These are phyloP conservation scores for Aspergillus olivimuriae DNA, from an alignment of 495 filamentous ascomycete species.

Conservation along the genomic window DNA sequence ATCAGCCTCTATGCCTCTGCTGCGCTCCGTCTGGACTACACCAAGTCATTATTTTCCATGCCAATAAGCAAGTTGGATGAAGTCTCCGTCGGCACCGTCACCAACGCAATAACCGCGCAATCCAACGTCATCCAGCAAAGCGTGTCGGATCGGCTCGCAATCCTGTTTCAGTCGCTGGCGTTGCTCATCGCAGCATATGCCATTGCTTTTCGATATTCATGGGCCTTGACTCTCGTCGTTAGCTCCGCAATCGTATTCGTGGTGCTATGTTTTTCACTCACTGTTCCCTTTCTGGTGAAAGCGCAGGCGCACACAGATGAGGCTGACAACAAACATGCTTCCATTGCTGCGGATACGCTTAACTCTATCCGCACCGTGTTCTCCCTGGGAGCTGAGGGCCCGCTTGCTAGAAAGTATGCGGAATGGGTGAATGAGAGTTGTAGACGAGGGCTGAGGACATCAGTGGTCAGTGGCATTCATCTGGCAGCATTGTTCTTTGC, in stretches of 20 bases:
- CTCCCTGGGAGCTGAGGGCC: slow-evolving; percentile 42
- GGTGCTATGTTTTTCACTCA: slow-evolving; percentile 19
- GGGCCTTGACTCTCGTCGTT: slow-evolving; percentile 42
- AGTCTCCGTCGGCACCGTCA: slow-evolving; percentile 29
- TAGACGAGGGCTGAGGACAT: slow-evolving; percentile 38
- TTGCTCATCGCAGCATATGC: slow-evolving; percentile 45
- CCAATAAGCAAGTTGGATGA: slow-evolving; percentile 27
- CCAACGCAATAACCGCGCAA: slow-evolving; percentile 55
- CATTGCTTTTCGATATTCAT: slow-evolving; percentile 46
- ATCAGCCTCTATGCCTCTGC: slow-evolving; percentile 35
- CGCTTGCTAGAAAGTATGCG: slow-evolving; percentile 30
- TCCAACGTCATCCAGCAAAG: slow-evolving; percentile 61
- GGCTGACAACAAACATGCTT: slow-evolving; percentile 27
- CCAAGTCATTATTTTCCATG: slow-evolving; percentile 24
- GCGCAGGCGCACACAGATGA: slow-evolving; percentile 19
- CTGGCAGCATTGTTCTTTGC: slow-evolving; percentile 29
- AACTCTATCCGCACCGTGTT: slow-evolving; percentile 47
- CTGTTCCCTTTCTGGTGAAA: slow-evolving; percentile 39
- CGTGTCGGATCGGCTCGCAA: slow-evolving; percentile 53
- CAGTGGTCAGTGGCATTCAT: slow-evolving; percentile 21
- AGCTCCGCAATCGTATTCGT: slow-evolving; percentile 36
- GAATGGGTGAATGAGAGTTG: slow-evolving; percentile 53
- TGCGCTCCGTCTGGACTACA: slow-evolving; percentile 26
- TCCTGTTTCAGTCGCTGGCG: slow-evolving; percentile 41
- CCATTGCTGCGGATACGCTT: slow-evolving; percentile 45